Conservation (phyloP, 2,329 filamentous ascomycete species). For the Penicillium sp. region DNA sequence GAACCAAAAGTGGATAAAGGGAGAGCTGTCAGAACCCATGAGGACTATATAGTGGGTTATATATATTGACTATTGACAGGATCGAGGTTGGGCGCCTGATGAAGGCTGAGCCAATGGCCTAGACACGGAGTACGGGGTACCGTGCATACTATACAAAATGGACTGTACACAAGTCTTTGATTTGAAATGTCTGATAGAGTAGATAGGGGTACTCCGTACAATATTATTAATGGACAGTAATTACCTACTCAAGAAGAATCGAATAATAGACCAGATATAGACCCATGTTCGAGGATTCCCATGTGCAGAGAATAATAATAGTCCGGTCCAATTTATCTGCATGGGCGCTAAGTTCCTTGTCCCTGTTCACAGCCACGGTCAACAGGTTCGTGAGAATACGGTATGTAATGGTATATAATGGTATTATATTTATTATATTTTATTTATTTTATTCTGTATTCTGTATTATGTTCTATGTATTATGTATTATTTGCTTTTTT, state of each 20-base stretch:
- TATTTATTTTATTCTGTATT: constrained; percentile 4
- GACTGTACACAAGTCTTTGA: background rate
- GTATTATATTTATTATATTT: background rate
- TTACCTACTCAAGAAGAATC: background rate
- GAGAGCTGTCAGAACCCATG: constrained; percentile 7
- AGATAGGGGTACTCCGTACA: background rate
- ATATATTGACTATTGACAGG: background rate
- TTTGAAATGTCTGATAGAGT: background rate
- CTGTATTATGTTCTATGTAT: background rate
- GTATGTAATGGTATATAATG: constrained; percentile 4
- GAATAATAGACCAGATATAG: background rate
- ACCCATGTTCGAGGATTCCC: background rate
- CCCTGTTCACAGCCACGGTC: constrained; percentile 12
- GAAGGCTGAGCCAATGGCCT: constrained; percentile 1
- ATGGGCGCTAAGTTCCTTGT: constrained; percentile 14
- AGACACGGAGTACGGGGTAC: background rate
- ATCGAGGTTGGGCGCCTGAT: constrained; percentile 2
- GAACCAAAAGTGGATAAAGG: background rate
- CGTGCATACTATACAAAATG: background rate
- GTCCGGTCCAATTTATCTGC: constrained; percentile 1
- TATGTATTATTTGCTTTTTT: constrained; percentile 9
- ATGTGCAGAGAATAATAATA: constrained; percentile 3
- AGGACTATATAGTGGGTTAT: background rate
- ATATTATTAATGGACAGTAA: background rate
- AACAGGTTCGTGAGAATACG: constrained; percentile 8